Evolutionary conservation across 2,329 filamentous ascomycete species (phyloP).

Genomic region (Hypoxylon sp.): DNA sequence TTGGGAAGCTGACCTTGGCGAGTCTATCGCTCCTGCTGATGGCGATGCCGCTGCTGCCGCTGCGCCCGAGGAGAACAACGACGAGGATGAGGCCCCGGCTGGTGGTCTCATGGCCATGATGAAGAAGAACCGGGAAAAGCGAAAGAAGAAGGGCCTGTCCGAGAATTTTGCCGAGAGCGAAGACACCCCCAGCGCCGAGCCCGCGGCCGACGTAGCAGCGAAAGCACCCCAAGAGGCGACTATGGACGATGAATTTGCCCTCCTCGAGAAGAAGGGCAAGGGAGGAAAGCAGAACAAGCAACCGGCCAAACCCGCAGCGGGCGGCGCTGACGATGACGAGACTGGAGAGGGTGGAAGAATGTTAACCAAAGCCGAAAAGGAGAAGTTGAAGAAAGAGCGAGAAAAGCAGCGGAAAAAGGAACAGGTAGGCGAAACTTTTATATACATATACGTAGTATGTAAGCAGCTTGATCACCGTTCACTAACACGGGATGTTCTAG

Average conservation of each 20-base stretch:
- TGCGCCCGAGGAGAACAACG: slow-evolving; percentile 53
- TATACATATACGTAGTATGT: no score
- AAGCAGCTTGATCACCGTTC: neutral
- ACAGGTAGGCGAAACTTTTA: slow-evolving; percentile 64
- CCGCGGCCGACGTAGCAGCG: slow-evolving; percentile 59
- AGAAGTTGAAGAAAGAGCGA: slow-evolving; percentile 95
- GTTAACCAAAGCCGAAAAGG: slow-evolving; percentile 98
- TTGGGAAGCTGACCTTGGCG: slow-evolving; percentile 93
- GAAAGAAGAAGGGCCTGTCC: slow-evolving; percentile 83
- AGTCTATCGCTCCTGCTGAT: slow-evolving; percentile 70
- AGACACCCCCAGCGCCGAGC: slow-evolving; percentile 55
- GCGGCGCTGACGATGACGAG: slow-evolving; percentile 56
- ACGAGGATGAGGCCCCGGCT: slow-evolving; percentile 62
- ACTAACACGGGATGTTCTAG: slow-evolving; percentile 49
- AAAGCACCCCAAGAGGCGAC: slow-evolving; percentile 84
- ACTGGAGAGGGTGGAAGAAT: slow-evolving; percentile 70
- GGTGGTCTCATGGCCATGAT: slow-evolving; percentile 81
- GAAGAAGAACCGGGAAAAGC: slow-evolving; percentile 83
- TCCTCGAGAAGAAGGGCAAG: slow-evolving; percentile 79
- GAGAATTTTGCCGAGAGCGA: slow-evolving; percentile 80
- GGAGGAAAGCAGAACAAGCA: slow-evolving; percentile 59
- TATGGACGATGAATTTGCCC: slow-evolving; percentile 84
- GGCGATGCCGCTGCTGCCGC: slow-evolving; percentile 59
- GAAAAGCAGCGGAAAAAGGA: slow-evolving; percentile 99
- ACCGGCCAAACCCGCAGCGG: slow-evolving; percentile 49